Conservation (phyloP, 2,329 filamentous ascomycete genomes). For the Colletotrichum sp. region DNA sequence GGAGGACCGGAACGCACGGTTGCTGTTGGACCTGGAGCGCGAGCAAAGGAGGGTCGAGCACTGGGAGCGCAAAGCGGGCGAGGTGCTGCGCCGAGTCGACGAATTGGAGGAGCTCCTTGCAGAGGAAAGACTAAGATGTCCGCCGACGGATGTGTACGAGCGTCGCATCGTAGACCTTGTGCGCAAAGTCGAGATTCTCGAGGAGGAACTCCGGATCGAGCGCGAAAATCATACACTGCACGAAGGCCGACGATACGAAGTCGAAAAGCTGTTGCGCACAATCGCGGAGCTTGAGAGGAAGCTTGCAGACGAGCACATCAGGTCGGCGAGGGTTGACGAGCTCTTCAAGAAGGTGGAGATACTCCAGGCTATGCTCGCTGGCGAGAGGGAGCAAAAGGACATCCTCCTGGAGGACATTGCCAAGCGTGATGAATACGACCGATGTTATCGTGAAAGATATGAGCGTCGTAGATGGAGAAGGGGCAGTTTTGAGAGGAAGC, state of each 20-base stretch:
- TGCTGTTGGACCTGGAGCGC: slow-evolving; percentile 79
- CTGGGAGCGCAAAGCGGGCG: slow-evolving; percentile 81
- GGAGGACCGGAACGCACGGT: slow-evolving; percentile 5
- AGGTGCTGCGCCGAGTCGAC: slow-evolving; percentile 1
- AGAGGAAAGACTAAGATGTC: slow-evolving; percentile 5
- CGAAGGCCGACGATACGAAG: neutral
- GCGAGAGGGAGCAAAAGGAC: slow-evolving; percentile 3
- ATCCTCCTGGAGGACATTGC: slow-evolving; percentile 12
- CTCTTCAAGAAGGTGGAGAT: slow-evolving; percentile 12
- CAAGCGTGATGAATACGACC: slow-evolving; percentile 10
- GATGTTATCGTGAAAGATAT: neutral
- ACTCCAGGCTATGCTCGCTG: slow-evolving; percentile 3
- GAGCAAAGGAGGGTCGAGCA: slow-evolving; percentile 95
- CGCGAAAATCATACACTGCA: neutral
- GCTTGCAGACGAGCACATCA: slow-evolving; percentile 6
- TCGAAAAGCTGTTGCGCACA: slow-evolving; percentile 4
- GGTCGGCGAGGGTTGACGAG: neutral
- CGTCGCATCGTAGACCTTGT: slow-evolving; percentile 10
- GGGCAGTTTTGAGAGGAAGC: slow-evolving; percentile 7
- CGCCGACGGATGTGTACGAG: neutral
- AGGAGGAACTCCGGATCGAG: slow-evolving; percentile 10
- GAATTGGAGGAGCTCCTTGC: slow-evolving; percentile 7
- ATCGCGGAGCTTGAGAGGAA: slow-evolving; percentile 8
- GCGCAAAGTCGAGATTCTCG: slow-evolving; percentile 12
- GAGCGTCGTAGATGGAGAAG: slow-evolving; percentile 5